Base-by-base conservation (phyloP, 805 yeast genomes). In the Wickerhamomyces alni region DNA sequence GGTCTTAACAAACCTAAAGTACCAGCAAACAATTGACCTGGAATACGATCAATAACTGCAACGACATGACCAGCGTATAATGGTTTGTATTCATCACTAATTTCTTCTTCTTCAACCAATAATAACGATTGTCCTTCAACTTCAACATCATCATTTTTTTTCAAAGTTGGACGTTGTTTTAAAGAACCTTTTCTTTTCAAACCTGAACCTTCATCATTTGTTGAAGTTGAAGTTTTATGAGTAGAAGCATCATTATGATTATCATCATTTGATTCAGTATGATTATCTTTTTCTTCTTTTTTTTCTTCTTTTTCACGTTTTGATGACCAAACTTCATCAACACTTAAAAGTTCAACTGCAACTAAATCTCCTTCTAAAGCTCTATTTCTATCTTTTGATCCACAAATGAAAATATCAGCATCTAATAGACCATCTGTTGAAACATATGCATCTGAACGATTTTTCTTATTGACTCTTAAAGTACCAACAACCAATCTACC, bases 391-490 rank as follows among this genome's bases (percentile, higher is more conserved):
- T 93, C 99, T 61, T 93, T 93, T 10, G 98, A 89, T 10, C 99
- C 99, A 67, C 98, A 93, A 49, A 93, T 93, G 57, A 88, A 93
- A 45, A 93, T 87, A 62, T 93, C 99, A 0, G 99, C 95, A 62
- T 93, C 99, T 46, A 93, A 72, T 25, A 89, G 74, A 2, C 96
- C 96, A 59, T 89, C 97, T 1, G 98, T 91, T 7, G 96, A 80
- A n/a, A 93, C 98, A 64, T 94, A 93, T 0, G 99, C 99, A 64
- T 93, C 98, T 1, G 96, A 87, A 53, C 99, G 74, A 61, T 93
- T 93, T 63, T 93, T 93, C 63, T 88, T 89, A 66, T 93, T 93
- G 33, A 93, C 99, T 48, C 99, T 75, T 52, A 93, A 69, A 21
- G 82, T 83, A 52, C 99, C 99, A 3, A 95, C 82, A 8, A 93